phyloP scores from a whole-genome alignment of 345 rosid genomes.

The Melastoma malabathricum region DNA sequence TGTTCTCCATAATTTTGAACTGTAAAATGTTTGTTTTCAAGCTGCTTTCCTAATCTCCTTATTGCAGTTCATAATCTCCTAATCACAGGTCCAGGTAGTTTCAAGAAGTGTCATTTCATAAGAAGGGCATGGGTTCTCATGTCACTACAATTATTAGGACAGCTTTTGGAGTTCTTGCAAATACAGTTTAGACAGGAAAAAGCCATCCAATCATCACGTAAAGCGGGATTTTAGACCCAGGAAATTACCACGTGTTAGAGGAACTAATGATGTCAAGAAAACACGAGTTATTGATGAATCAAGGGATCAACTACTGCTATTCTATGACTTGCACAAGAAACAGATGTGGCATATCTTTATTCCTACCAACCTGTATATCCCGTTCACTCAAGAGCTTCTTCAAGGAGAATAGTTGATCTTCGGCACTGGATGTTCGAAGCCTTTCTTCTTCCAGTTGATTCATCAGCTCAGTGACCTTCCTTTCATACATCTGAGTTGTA shows the following conservation, averaged over 20 bases:
- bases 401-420: constrained; percentile 33
- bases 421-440: constrained; percentile 20
- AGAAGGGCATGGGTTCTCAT: constrained; percentile 35
- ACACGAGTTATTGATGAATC: too few relatives aligned
- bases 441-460: constrained; percentile 46
- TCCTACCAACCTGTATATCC: constrained; percentile 53
- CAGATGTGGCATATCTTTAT: not conserved
- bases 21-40: constrained; percentile 37
- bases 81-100: constrained; percentile 52
- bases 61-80: constrained; percentile 51
- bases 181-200: not conserved
- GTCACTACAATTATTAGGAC: constrained; percentile 23
- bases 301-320: too few relatives aligned
- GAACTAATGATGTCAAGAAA: too few relatives aligned
- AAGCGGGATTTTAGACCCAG: too few relatives aligned
- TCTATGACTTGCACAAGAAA: too few relatives aligned
- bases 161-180: not conserved
- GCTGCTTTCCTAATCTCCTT: constrained; percentile 35
- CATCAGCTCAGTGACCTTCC: constrained; percentile 47
- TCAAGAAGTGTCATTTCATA: constrained; percentile 63
- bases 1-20: constrained; percentile 40
- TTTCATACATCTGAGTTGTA: constrained; percentile 68
- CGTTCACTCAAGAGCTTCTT: constrained; percentile 39
- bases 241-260: too few relatives aligned
- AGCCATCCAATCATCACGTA: not conserved